phyloP scores from a whole-genome alignment of 1,139 yeast species.

The Nakaseomyces delphensis region DNA sequence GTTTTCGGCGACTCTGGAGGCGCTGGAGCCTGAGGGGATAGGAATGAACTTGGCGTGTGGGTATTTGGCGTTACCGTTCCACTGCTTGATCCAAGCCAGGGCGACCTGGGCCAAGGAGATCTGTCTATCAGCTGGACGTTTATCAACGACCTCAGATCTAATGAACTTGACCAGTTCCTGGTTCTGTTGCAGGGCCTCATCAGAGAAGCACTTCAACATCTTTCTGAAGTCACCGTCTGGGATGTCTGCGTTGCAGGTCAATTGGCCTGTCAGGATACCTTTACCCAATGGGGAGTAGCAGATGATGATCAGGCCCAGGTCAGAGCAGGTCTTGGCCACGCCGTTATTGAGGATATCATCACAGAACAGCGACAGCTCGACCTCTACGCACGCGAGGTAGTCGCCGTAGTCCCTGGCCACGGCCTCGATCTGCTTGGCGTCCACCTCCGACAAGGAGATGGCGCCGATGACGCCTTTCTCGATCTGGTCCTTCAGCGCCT shows the following conservation, averaged over 20 bases:
- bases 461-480: conserved; percentile 54
- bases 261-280: conserved; percentile 63
- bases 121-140: conserved; percentile 38
- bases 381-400: conserved; percentile 61
- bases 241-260: conserved; percentile 38
- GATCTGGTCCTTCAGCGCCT: conserved; percentile 43
- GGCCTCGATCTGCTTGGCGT: conserved; percentile 47
- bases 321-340: conserved; percentile 45
- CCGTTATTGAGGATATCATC: conserved; percentile 55
- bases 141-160: conserved; percentile 38
- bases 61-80: conserved; percentile 36
- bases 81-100: conserved; percentile 55
- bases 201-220: conserved; percentile 49
- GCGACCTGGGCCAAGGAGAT: conserved; percentile 62
- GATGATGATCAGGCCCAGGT: conserved; percentile 53
- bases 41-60: conserved; percentile 51
- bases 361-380: conserved; percentile 64
- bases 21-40: conserved; percentile 65
- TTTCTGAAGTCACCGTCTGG: conserved; percentile 49
- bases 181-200: conserved; percentile 50
- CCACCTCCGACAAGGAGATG: conserved; percentile 63
- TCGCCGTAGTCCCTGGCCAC: conserved; percentile 41
- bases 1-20: conserved; percentile 52
- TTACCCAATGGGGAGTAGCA: conserved; percentile 81
- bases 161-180: conserved; percentile 35